These are phyloP conservation scores for Tetramitus jugosus DNA, from an alignment of 208 protist genomes.

Conservation along the genomic window DNA sequence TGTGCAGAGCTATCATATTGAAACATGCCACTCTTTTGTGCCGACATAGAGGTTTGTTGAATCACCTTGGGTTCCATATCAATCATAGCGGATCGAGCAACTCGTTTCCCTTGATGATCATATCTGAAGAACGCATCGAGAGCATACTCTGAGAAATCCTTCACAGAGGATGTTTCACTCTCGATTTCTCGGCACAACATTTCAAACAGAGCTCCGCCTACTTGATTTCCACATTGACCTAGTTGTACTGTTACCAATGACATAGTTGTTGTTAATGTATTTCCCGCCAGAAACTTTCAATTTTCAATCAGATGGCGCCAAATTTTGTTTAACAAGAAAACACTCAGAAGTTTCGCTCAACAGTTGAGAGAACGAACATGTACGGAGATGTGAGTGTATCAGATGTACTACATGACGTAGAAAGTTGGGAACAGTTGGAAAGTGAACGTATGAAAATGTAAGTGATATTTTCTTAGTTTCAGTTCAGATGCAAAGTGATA, in stretches of 20 bases:
- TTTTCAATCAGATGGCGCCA: too few relatives aligned
- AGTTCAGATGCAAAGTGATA: too few relatives aligned
- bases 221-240: slow-evolving; percentile 15
- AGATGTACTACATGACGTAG: too few relatives aligned
- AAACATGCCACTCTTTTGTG: slow-evolving; percentile 30
- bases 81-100: slow-evolving; percentile 25
- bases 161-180: not conserved
- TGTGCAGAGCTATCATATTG: slow-evolving; percentile 5
- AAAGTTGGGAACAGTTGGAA: too few relatives aligned
- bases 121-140: not conserved
- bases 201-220: not conserved
- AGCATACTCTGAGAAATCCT: not conserved
- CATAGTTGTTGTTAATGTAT: not conserved
- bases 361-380: too few relatives aligned
- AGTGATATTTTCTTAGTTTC: too few relatives aligned
- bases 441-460: too few relatives aligned
- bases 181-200: not conserved
- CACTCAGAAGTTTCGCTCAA: too few relatives aligned
- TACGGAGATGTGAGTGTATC: too few relatives aligned
- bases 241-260: not conserved
- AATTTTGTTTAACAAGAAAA: too few relatives aligned
- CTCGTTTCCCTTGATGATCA: too few relatives aligned
- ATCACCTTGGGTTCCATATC: slow-evolving; percentile 53
- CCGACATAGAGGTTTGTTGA: slow-evolving; percentile 13
- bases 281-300: not conserved